Percentiles rank a stretch among this genome's conserved stretches.
Conservation (phyloP, 2,329 filamentous ascomycete species). For the Talaromyces sp. region DNA sequence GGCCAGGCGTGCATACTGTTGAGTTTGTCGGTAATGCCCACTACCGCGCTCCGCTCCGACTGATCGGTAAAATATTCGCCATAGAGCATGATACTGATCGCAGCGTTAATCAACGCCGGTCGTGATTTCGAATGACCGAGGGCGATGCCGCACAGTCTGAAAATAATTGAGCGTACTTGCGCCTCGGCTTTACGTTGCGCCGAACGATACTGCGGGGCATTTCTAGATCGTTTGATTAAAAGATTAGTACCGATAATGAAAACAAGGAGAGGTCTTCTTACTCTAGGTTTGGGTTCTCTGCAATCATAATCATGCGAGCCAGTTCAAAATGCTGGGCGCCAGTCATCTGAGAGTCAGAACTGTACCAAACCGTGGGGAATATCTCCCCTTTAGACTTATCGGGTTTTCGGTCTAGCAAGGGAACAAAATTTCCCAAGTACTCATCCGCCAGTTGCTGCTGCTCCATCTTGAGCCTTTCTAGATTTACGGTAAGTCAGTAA, state of each 20-base stretch:
- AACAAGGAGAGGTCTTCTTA: background rate
- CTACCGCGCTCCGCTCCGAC: constrained; percentile 14
- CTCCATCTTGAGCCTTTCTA: background rate
- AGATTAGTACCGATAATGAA: background rate
- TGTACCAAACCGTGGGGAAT: constrained; percentile 20
- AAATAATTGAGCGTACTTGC: constrained; percentile 4
- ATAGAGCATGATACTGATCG: background rate
- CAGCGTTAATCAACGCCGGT: background rate
- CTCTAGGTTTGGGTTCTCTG: background rate
- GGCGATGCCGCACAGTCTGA: constrained; percentile 11
- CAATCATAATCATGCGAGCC: constrained; percentile 14
- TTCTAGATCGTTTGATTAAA: background rate
- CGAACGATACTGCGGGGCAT: constrained; percentile 11
- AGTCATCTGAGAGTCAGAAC: constrained; percentile 17
- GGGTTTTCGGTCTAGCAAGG: constrained; percentile 13
- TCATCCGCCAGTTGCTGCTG: background rate
- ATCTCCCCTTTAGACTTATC: constrained; percentile 15
- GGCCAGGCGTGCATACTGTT: constrained; percentile 27
- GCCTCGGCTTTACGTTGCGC: background rate
- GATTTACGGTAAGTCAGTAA: background rate
- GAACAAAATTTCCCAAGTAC: background rate
- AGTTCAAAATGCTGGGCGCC: constrained; percentile 18
- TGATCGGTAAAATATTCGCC: constrained; percentile 1
- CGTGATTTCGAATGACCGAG: background rate
- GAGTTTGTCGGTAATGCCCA: constrained; percentile 14